A percentile compares a stretch with the other conserved stretches of the same genome.
Evolutionary conservation across 2,329 filamentous ascomycete species (phyloP).

Genomic region (Ophiostoma montium): DNA sequence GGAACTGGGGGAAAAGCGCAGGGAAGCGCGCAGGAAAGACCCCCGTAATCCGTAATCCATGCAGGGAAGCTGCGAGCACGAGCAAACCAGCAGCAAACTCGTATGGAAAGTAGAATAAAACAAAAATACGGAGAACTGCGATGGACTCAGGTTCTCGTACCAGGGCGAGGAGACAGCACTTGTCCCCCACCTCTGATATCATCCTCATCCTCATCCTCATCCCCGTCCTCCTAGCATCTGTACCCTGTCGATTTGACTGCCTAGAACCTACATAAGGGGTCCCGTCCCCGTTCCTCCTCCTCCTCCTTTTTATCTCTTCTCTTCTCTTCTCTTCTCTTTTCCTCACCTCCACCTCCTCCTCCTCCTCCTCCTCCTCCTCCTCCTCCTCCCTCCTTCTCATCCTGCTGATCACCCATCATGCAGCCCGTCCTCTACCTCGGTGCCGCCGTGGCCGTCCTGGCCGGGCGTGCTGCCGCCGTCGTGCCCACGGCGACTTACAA

Average conservation of each 20-base stretch:
- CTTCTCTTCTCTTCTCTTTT: not conserved
- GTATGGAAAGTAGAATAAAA: not conserved
- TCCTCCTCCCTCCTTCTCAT: not conserved
- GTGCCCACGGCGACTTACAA: not conserved
- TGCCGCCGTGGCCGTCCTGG: not conserved
- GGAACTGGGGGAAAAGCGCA: too few relatives aligned
- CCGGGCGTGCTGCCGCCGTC: constrained; percentile 7
- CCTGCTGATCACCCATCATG: not conserved
- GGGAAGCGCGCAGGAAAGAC: not conserved
- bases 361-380: not conserved
- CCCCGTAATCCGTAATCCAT: too few relatives aligned
- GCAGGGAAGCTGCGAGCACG: too few relatives aligned
- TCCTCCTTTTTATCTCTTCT: not conserved
- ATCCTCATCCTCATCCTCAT: not conserved
- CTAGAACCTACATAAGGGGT: not conserved
- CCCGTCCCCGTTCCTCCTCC: not conserved
- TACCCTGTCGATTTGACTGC: not conserved
- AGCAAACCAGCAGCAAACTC: too few relatives aligned
- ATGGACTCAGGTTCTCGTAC: too few relatives aligned
- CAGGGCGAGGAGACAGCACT: not conserved
- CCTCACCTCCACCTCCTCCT: not conserved
- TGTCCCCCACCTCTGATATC: not conserved
- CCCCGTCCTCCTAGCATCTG: not conserved
- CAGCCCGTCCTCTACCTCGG: not conserved
- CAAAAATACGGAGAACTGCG: too few relatives aligned